Evolutionary conservation across 129 eudicot genomes (phyloP), one percentile per base, ranked within the genome.

Genomic region (Erigeron canadensis): DNA sequence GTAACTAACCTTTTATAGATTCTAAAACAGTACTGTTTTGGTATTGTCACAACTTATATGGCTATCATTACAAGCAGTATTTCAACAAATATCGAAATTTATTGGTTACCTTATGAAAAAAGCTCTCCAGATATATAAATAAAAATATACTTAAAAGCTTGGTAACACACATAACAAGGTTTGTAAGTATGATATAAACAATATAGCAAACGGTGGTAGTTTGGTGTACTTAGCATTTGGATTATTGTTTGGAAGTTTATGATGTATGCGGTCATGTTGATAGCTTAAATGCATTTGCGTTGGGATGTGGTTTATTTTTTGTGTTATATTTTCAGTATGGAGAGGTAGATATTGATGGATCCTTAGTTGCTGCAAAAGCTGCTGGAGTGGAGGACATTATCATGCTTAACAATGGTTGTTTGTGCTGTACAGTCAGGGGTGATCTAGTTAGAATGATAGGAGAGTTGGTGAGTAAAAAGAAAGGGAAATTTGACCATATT

Each of bases 361-460:
- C 99, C 10, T 85, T 94, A 70, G 99, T 94, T 75, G 99, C 97
- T 76, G 97, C 97, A 50, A 90, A 94, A 78, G 68, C 99, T 75
- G 83, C 83, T 75, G 94, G 92, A 50, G 94, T 91, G 72, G 99
- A 94, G 78, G 99, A 94, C 75, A 94, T 94, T 70, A 64, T 94
- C 12, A 94, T 94, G 99, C 96, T 94, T 63, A 94, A 94, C 68
- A 94, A 94, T 68, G 99, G 99, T 40, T 94, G 99, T 74, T 65
- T 94, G 34, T 94, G 99, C 57, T 94, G 99, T 81, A 94, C 99
- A 0, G 99, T 94, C 53, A 90, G 99, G 84, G 99, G 99, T 22
- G 99, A 94, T 76, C 96, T 94, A 23, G 99, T 94, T 68, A 86
- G 94, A 80, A 94, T 94, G 99, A 94, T 94, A 77, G 75, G 84